Evolutionary conservation across 2,329 filamentous ascomycete genomes (phyloP), one percentile per base, ranked within the genome.

Genomic region (Fusarium sp.): DNA sequence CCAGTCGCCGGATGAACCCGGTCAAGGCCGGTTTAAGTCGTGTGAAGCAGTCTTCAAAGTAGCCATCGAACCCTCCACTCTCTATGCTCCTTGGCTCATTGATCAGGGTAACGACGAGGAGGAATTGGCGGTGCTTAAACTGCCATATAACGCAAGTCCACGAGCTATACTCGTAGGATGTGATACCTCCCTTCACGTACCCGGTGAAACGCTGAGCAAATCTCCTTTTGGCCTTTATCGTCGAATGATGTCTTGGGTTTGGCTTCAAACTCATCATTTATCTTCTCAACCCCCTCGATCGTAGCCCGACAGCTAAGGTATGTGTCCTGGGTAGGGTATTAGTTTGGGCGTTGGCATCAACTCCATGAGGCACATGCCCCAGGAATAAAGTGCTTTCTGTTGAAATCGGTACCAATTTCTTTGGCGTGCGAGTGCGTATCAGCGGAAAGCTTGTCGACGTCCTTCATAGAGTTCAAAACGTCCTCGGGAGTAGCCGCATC

Each of bases 41-140:
- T 10, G 62, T 31, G 36, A 74, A 65, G 47, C 71, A 74, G n/a
- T 72, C 59, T 25, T 63, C 56, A 60, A 74, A 74, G 5, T 64
- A 69, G n/a, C 64, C 42, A 27, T 59, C 52, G 25, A 74, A 65
- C n/a, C 64, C 63, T 20, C 64, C 64, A 20, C 33, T 60, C 18
- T 60, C 20, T 59, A 74, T 20, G n/a, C 50, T 65, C n/a, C 52
- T 29, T 5, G 38, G 33, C 50, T 68, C 36, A 20, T 45, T 63
- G 22, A 45, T 42, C 16, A 74, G 38, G 7, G 54, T 33, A 8
- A 66, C 42, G 6, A 63, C 14, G 11, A 74, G 68, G 11, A 58
- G 72, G 27, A 69, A 66, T 66, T 74, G 65, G 22, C 63, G 31
- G 11, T 61, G 52, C 10, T 27, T 52, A 20, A 74, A 66, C 71